These are phyloP conservation scores for Corylus heterophylla DNA, from an alignment of 306 rosid species.

Conservation along the genomic window DNA sequence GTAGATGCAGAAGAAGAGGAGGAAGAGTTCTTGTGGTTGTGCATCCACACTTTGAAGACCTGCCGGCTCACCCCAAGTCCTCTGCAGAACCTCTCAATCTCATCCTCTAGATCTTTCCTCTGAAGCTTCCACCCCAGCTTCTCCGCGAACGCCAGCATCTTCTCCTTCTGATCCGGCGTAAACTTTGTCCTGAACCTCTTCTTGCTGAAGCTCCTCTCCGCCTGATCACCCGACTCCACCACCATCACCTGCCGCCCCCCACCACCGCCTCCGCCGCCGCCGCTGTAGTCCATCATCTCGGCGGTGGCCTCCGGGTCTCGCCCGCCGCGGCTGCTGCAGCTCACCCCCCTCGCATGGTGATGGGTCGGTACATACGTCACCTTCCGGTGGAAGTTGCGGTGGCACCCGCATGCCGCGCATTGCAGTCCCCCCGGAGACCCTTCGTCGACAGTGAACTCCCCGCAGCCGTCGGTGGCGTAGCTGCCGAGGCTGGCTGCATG, in stretches of 20 bases:
- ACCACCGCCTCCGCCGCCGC: conserved; percentile 18
- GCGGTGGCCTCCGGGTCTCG: background rate
- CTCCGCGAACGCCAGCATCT: conserved; percentile 86
- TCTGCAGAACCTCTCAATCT: conserved; percentile 69
- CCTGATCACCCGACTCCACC: conserved; percentile 20
- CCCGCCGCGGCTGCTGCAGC: conserved; percentile 27
- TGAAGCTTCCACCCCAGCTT: conserved; percentile 83
- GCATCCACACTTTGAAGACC: conserved; percentile 93
- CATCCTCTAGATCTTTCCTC: conserved; percentile 71
- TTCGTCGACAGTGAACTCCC: conserved; percentile 69
- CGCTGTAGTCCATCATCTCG: conserved; percentile 42
- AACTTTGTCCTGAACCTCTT: conserved; percentile 77
- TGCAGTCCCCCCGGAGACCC: conserved; percentile 39
- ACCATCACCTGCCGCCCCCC: background rate
- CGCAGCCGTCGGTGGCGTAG: conserved; percentile 93
- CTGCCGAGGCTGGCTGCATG: conserved; percentile 96
- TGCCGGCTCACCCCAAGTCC: conserved; percentile 68
- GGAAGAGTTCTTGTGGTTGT: conserved; percentile 69
- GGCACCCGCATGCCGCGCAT: conserved; percentile 84
- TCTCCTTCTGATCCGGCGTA: conserved; percentile 75
- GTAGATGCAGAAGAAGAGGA: conserved; percentile 49
- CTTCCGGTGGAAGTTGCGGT: conserved; percentile 88
- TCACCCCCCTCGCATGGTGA: conserved; percentile 14
- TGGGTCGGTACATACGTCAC: conserved; percentile 27
- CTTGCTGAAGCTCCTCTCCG: conserved; percentile 37